Evolutionary conservation across 495 filamentous ascomycete genomes (phyloP).

Genomic region (Margaritispora aquatica): DNA sequence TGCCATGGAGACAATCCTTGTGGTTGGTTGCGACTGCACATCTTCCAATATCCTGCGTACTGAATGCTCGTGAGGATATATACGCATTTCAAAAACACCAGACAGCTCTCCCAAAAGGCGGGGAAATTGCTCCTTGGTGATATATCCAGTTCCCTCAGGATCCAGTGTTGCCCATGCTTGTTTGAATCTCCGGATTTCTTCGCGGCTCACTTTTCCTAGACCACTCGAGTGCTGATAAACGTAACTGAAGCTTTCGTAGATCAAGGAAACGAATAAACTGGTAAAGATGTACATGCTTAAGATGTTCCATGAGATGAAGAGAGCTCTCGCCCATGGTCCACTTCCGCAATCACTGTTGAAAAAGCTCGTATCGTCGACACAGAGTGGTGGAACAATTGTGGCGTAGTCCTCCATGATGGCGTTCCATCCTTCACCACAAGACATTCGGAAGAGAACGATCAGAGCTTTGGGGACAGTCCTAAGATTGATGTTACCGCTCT

Average conservation of each 20-base stretch:
- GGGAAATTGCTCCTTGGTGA: conserved; percentile 88
- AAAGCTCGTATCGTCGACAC: conserved; percentile 59
- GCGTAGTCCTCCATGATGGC: conserved; percentile 95
- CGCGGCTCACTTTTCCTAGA: conserved; percentile 74
- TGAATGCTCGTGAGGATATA: conserved; percentile 86
- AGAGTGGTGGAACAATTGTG: conserved; percentile 65
- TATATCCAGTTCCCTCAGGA: conserved; percentile 83
- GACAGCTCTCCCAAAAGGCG: conserved; percentile 85
- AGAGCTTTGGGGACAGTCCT: conserved; percentile 88
- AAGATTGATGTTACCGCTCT: conserved; percentile 83
- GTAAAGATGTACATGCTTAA: conserved; percentile 99
- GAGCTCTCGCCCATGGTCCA: conserved; percentile 70
- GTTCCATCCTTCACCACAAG: conserved; percentile 95
- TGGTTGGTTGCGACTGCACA: conserved; percentile 53
- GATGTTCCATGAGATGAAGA: conserved; percentile 98
- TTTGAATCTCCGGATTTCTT: conserved; percentile 95
- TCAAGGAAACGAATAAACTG: conserved; percentile 95
- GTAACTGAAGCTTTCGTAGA: conserved; percentile 99
- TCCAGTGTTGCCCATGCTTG: conserved; percentile 96
- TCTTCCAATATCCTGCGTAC: conserved; percentile 78
- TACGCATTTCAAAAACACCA: conserved; percentile 94
- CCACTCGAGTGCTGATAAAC: conserved; percentile 94
- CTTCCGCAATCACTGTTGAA: conserved; percentile 92
- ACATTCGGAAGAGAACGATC: conserved; percentile 88
- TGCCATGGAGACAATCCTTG: conserved; percentile 47